Conservation (phyloP, 139 green algal genomes). For the Closterium sp. region DNA sequence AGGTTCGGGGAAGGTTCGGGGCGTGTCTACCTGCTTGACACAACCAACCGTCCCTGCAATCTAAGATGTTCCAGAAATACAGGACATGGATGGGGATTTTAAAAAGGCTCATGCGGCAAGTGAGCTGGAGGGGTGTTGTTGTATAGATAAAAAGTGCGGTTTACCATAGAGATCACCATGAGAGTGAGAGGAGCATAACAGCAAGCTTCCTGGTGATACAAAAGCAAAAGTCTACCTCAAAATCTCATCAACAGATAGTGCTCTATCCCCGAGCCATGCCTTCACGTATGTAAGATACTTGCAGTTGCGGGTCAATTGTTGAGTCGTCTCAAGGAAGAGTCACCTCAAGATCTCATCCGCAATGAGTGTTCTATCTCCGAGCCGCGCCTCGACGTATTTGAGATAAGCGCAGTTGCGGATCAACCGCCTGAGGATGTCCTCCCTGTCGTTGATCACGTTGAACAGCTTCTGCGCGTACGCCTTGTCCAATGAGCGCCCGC, state of each 20-base stretch:
- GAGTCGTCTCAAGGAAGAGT: background rate
- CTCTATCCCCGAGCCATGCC: too few relatives aligned
- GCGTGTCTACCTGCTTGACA: too few relatives aligned
- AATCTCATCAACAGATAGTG: too few relatives aligned
- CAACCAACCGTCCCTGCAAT: too few relatives aligned
- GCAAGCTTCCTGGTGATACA: too few relatives aligned
- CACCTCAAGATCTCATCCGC: conserved; percentile 50
- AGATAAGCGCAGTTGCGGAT: conserved; percentile 40
- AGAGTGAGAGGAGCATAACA: background rate
- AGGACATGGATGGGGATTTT: too few relatives aligned
- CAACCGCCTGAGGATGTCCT: conserved; percentile 38
- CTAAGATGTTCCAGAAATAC: too few relatives aligned
- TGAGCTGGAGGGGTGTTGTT: background rate
- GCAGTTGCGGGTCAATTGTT: too few relatives aligned
- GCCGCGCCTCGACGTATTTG: conserved; percentile 53
- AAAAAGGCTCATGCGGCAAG: background rate
- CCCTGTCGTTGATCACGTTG: conserved; percentile 35
- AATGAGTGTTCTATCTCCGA: conserved; percentile 30
- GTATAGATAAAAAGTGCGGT: background rate
- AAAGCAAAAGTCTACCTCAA: too few relatives aligned
- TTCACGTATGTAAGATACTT: too few relatives aligned
- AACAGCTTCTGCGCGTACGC: conserved; percentile 31
- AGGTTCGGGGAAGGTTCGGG: background rate
- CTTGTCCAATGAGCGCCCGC: conserved; percentile 21
- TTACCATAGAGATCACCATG: background rate